These are phyloP conservation scores for Cryomyces antarcticus DNA, from an alignment of 495 filamentous ascomycete genomes.

Conservation along the genomic window DNA sequence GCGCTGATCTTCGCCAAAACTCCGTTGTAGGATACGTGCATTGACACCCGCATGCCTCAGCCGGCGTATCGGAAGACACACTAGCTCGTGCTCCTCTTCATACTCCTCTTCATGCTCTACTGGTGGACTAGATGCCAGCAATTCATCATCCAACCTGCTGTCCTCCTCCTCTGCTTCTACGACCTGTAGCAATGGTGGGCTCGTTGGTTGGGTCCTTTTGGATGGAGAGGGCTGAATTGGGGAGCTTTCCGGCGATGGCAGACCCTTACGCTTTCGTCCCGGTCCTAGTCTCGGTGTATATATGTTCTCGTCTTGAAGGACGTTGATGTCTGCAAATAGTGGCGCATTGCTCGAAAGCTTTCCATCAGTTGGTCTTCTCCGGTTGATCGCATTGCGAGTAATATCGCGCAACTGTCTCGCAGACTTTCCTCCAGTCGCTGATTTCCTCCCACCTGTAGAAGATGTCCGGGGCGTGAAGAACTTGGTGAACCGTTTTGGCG, in stretches of 20 bases:
- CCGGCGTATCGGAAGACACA: slow-evolving; percentile 8
- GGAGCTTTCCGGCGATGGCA: slow-evolving; percentile 20
- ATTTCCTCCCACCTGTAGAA: slow-evolving; percentile 19
- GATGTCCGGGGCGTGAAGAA: slow-evolving; percentile 62
- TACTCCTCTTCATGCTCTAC: no score
- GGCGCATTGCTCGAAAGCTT: slow-evolving; percentile 6
- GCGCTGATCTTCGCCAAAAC: slow-evolving; percentile 23
- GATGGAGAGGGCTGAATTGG: slow-evolving; percentile 35
- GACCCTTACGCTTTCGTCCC: neutral
- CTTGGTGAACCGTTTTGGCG: slow-evolving; percentile 36
- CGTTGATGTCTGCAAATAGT: slow-evolving; percentile 7
- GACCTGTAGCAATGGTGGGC: slow-evolving; percentile 16
- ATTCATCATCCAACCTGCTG: neutral
- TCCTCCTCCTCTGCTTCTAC: slow-evolving; percentile 7
- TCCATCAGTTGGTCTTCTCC: slow-evolving; percentile 2
- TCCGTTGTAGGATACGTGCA: slow-evolving; percentile 23
- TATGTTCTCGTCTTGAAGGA: neutral
- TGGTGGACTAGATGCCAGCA: no score
- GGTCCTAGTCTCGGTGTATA: neutral
- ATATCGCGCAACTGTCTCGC: slow-evolving; percentile 40
- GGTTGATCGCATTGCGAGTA: slow-evolving; percentile 20
- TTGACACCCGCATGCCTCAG: slow-evolving; percentile 7
- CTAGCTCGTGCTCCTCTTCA: no score
- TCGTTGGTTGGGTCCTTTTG: slow-evolving; percentile 18
- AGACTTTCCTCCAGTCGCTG: slow-evolving; percentile 30